A percentile compares a stretch with the other conserved stretches of the same genome.
phyloP scores from a whole-genome alignment of 2,329 filamentous ascomycete species.

The Botrytis squamosa region DNA sequence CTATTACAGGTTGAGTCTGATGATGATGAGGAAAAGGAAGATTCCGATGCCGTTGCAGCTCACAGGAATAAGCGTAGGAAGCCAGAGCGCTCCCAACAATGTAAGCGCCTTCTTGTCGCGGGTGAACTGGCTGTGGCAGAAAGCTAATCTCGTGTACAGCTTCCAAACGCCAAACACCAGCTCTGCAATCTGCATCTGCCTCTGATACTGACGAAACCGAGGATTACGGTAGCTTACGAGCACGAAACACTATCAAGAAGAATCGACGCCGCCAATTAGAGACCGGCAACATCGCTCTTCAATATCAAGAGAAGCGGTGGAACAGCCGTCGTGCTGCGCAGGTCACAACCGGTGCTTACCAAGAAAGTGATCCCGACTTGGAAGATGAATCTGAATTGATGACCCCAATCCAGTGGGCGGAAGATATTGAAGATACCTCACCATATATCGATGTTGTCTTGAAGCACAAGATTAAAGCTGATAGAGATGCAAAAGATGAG shows the following conservation, averaged over 20 bases:
- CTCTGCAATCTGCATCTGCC: conserved; percentile 55
- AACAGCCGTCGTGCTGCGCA: conserved; percentile 83
- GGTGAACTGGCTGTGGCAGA: conserved; percentile 26
- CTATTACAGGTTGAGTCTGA: conserved; percentile 55
- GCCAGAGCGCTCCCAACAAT: conserved; percentile 60
- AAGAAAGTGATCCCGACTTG: conserved; percentile 65
- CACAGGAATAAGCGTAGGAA: conserved; percentile 64
- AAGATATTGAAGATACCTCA: conserved; percentile 70
- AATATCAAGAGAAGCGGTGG: conserved; percentile 82
- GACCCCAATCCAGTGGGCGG: conserved; percentile 69
- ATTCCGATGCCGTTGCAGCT: conserved; percentile 68
- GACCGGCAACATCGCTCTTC: conserved; percentile 61
- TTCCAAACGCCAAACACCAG: conserved; percentile 60
- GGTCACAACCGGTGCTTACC: conserved; percentile 60
- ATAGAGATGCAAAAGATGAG: conserved; percentile 52
- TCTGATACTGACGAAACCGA: conserved; percentile 70
- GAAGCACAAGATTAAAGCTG: conserved; percentile 77
- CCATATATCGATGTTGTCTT: conserved; percentile 90
- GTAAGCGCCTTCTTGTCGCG: conserved; percentile 46
- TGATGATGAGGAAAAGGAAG: conserved; percentile 54
- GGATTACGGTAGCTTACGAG: conserved; percentile 75
- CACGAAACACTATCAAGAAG: conserved; percentile 69
- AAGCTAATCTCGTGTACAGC: conserved; percentile 43
- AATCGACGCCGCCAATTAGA: conserved; percentile 73
- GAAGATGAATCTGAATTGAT: conserved; percentile 63